These are phyloP conservation scores for Azolla pinnata DNA, from an alignment of 75 land plant genomes.

Conservation along the genomic window DNA sequence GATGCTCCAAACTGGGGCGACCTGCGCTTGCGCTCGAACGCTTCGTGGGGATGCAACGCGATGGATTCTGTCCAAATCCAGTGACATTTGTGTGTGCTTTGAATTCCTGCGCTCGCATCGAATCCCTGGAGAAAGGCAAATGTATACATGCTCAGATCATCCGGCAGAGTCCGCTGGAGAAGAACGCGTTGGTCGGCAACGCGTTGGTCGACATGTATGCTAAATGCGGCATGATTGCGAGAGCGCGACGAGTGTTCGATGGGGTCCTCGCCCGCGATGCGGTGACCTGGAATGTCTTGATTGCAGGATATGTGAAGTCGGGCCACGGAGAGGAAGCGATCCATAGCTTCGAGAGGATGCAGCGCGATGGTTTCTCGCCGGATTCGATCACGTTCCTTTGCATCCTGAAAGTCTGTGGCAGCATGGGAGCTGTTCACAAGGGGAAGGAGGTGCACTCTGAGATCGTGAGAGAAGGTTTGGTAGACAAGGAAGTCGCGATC, in stretches of 20 bases:
- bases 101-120: slow-evolving; percentile 13
- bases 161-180: slow-evolving; percentile 15
- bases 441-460: slow-evolving; percentile 24
- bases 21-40: slow-evolving; percentile 5
- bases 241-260: slow-evolving; percentile 22
- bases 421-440: slow-evolving; percentile 25
- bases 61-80: slow-evolving; percentile 23
- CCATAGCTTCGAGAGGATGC: slow-evolving; percentile 34
- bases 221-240: slow-evolving; percentile 36
- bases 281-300: slow-evolving; percentile 42
- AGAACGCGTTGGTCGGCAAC: slow-evolving; percentile 25
- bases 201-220: slow-evolving; percentile 40
- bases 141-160: slow-evolving; percentile 14
- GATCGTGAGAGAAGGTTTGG: slow-evolving; percentile 16
- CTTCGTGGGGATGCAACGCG: slow-evolving; percentile 19
- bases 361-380: slow-evolving; percentile 9
- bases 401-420: slow-evolving; percentile 34
- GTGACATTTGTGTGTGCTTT: slow-evolving; percentile 28
- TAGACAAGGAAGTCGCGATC: not conserved
- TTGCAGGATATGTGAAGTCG: slow-evolving; percentile 39
- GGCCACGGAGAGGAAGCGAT: slow-evolving; percentile 40
- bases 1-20: slow-evolving; percentile 6
- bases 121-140: not conserved
- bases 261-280: slow-evolving; percentile 25
- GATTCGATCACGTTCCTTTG: slow-evolving; percentile 29